These are phyloP conservation scores for Geranomyces variabilis DNA, from an alignment of 192 early-diverging fungal species.

Conservation along the genomic window DNA sequence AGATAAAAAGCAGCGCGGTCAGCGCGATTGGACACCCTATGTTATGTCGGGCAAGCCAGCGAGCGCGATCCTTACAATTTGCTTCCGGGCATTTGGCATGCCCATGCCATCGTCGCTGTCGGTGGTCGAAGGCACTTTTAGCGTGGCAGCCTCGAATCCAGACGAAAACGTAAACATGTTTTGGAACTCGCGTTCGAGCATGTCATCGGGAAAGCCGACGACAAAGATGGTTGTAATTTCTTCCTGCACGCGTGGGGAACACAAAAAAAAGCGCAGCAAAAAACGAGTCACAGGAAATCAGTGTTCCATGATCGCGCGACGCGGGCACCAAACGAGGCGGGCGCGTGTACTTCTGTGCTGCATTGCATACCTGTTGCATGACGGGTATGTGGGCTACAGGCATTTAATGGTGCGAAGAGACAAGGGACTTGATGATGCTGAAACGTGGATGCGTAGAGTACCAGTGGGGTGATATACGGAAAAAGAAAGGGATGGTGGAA, in stretches of 20 bases:
- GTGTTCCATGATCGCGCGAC: background rate
- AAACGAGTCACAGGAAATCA: background rate
- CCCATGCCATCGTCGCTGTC: constrained; percentile 35
- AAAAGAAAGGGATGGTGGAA: background rate
- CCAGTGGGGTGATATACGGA: background rate
- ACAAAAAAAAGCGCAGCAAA: too few species aligned
- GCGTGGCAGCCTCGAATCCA: constrained; percentile 96
- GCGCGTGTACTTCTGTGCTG: background rate
- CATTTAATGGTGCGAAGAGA: background rate
- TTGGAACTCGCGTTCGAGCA: constrained; percentile 98
- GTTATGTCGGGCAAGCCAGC: too few species aligned
- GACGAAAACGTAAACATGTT: constrained; percentile 99
- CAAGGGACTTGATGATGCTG: too few species aligned
- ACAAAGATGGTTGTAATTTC: constrained; percentile 99
- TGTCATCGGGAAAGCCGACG: constrained; percentile 98
- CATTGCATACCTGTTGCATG: constrained; percentile 1
- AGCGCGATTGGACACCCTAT: too few species aligned
- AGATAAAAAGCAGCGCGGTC: background rate
- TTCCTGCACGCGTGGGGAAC: constrained; percentile 48
- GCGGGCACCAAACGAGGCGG: background rate
- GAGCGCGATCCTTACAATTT: constrained; percentile 34
- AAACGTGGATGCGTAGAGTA: background rate
- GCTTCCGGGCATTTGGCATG: constrained; percentile 24
- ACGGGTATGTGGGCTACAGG: background rate
- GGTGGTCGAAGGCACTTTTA: constrained; percentile 67